Conservation (phyloP, 768 basidiomycete species). For the Hemileccinum rubropunctum region DNA sequence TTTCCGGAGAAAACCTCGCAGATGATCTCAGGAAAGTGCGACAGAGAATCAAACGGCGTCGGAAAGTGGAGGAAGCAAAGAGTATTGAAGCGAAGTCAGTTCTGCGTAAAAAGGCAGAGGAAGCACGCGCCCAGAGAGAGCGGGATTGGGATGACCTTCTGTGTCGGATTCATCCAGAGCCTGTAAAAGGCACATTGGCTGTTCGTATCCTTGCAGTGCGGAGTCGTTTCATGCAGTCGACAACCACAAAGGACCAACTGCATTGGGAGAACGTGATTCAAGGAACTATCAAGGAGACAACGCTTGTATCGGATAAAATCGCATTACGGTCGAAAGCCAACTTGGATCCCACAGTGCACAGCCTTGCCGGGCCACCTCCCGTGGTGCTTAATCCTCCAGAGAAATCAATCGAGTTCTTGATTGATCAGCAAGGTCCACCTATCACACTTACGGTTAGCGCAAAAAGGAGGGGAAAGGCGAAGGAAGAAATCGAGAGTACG, state of each 20-base stretch:
- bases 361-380: conserved; percentile 33
- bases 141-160: conserved; percentile 65
- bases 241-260: conserved; percentile 42
- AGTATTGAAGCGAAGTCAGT: conserved; percentile 47
- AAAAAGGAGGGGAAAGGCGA: conserved; percentile 33
- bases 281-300: conserved; percentile 54
- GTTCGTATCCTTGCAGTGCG: conserved; percentile 55
- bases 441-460: conserved; percentile 30
- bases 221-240: conserved; percentile 56
- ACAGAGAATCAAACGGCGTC: conserved; percentile 33
- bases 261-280: conserved; percentile 67
- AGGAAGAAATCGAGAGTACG: conserved; percentile 32
- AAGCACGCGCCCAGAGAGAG: conserved; percentile 57
- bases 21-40: conserved; percentile 44
- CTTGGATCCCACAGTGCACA: conserved; percentile 1
- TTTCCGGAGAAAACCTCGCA: conserved; percentile 37
- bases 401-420: conserved; percentile 49
- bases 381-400: conserved; percentile 45
- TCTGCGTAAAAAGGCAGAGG: conserved; percentile 63
- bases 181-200: conserved; percentile 45
- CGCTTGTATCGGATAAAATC: conserved; percentile 45
- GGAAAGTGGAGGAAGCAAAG: conserved; percentile 28
- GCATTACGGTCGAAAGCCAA: conserved; percentile 34
- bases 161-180: conserved; percentile 48
- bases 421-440: conserved; percentile 50